phyloP scores from a whole-genome alignment of 768 basidiomycete species.

The Tulasnella sp. region DNA sequence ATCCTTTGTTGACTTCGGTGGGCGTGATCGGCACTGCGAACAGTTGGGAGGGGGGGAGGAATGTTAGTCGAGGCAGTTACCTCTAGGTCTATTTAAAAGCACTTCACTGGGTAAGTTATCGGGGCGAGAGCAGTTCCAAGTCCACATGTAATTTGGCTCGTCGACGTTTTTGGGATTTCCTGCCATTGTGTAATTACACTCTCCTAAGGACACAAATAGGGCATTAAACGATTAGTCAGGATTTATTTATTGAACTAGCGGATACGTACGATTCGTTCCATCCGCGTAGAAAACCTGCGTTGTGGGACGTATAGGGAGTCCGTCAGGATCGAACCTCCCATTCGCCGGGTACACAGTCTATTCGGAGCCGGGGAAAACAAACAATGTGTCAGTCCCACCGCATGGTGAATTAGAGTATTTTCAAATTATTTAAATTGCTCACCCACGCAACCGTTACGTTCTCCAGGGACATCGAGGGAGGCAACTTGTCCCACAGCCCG shows the following conservation, averaged over 20 bases:
- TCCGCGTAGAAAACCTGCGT: constrained; percentile 10
- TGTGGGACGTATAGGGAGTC: neutral
- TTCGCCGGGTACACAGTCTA: constrained; percentile 13
- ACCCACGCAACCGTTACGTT: constrained; percentile 18
- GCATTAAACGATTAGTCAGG: neutral
- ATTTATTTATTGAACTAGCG: no score
- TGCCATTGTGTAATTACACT: neutral
- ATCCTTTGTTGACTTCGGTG: neutral
- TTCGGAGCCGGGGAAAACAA: no score
- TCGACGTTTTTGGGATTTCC: neutral
- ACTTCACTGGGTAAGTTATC: neutral
- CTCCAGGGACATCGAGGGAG: constrained; percentile 17
- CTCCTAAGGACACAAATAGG: neutral
- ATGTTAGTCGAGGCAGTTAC: neutral
- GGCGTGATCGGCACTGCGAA: neutral
- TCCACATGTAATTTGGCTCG: neutral
- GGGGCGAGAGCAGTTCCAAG: constrained; percentile 8
- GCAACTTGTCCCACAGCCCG: neutral
- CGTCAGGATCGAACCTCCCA: neutral
- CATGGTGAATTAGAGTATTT: no score
- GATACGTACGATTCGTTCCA: constrained; percentile 1
- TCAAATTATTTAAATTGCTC: no score
- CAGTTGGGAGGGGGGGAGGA: neutral
- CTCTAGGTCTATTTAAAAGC: neutral
- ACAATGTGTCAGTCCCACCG: no score